Evolutionary conservation across 2,329 filamentous ascomycete species (phyloP), one percentile per base, ranked within the genome.

Genomic region (Onygena corvina): DNA sequence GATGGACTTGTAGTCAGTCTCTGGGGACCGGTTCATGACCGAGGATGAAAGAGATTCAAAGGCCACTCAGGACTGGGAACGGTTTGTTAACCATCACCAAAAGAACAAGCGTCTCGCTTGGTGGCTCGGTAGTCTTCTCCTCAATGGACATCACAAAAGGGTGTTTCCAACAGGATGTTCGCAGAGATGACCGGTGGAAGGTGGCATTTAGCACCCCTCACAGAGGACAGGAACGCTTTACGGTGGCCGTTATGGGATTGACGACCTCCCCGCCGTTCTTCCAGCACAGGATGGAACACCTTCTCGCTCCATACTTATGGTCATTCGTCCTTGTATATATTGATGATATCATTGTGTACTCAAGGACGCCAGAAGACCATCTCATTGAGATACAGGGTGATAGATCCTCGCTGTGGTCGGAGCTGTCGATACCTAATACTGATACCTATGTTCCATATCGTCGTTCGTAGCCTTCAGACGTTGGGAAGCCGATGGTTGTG

Each of bases 291-390:
- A 51, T 51, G 44, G 29, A 51, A 9, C 14, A 8, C 3, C 16
- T 40, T 5, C 49, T 51, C 1, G 7, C 3, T 3, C 7, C 20
- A 9, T 51, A 40, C 9, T 5, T 51, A 30, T 47, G 25, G 7
- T n/a, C 2, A 9, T 38, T 40, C 18, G 9, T 48, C 0, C 7
- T 51, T 1, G 11, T 51, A 1, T 51, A 51, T 23, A 40, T 51
- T 16, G 14, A 51, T 34, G 23, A 51, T 16, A 38, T 48, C 9
- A 23, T 51, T 1, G 33, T 51, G 11, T 51, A 38, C 18, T 47
- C 34, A 1, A 1, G 3, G 9, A 29, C 8, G 5, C 16, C 21
- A 7, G 21, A 50, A 11, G 20, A 50, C 11, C n/a, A n/a, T n/a
- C n/a, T n/a, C n/a, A n/a, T n/a, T n/a, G n/a, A n/a, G n/a, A n/a